These are phyloP conservation scores for Pseudogymnoascus sp. DNA, from an alignment of 2,329 filamentous ascomycete genomes.

Conservation along the genomic window DNA sequence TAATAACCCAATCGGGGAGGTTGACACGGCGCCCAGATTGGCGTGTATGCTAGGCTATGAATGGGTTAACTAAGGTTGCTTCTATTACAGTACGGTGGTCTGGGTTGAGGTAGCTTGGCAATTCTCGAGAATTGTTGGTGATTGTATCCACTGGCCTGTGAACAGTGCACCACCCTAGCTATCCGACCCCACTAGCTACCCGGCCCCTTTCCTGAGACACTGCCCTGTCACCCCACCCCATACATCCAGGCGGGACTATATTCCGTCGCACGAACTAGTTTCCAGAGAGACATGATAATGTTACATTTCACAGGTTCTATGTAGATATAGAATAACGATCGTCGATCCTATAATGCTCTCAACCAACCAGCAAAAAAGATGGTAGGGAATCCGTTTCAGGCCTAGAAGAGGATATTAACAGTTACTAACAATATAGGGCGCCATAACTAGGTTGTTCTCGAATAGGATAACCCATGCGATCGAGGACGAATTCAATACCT, in stretches of 20 bases:
- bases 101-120: not conserved
- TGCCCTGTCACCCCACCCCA: not conserved
- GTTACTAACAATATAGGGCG: not conserved
- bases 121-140: not conserved
- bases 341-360: not conserved
- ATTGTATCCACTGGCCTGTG: not conserved
- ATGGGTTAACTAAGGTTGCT: not conserved
- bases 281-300: not conserved
- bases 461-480: not conserved
- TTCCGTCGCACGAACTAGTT: not conserved
- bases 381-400: not conserved
- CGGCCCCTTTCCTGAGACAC: not conserved
- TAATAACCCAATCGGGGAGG: not conserved
- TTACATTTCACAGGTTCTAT: not conserved
- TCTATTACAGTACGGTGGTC: not conserved
- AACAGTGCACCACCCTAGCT: not conserved
- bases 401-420: not conserved
- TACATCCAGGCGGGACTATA: not conserved
- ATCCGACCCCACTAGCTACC: not conserved
- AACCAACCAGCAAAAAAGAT: not conserved
- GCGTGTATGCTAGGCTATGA: not conserved
- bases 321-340: not conserved
- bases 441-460: not conserved
- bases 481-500: not conserved
- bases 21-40: not conserved